Conservation (phyloP, 2,329 filamentous ascomycete species). For the Nothophaeocryptopus gaeumannii region DNA sequence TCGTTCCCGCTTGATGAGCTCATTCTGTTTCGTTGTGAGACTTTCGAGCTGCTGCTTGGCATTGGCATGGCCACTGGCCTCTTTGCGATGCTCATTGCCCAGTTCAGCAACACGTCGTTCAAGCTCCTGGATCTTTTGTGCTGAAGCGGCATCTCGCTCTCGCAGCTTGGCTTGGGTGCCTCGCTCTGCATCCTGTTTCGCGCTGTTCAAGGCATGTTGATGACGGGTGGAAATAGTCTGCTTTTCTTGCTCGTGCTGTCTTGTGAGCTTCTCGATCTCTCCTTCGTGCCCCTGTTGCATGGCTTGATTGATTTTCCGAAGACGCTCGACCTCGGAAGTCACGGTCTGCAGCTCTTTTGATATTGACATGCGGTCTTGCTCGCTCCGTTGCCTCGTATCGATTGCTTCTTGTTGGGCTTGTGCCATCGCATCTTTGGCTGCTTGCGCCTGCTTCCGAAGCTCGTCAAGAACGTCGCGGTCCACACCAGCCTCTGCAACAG, state of each 20-base stretch:
- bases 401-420: slow-evolving; percentile 57
- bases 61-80: slow-evolving; percentile 29
- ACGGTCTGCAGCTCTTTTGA: slow-evolving; percentile 50
- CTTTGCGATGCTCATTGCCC: slow-evolving; percentile 30
- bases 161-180: slow-evolving; percentile 27
- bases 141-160: slow-evolving; percentile 26
- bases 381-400: slow-evolving; percentile 56
- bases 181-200: slow-evolving; percentile 29
- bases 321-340: slow-evolving; percentile 47
- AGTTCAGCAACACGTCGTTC: slow-evolving; percentile 31
- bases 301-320: slow-evolving; percentile 67
- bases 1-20: slow-evolving; percentile 27
- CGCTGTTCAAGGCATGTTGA: slow-evolving; percentile 28
- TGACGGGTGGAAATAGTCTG: slow-evolving; percentile 36
- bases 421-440: slow-evolving; percentile 62
- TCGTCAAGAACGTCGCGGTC: slow-evolving; percentile 92
- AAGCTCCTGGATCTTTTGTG: slow-evolving; percentile 30
- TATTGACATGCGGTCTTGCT: slow-evolving; percentile 37
- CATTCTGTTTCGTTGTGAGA: slow-evolving; percentile 26
- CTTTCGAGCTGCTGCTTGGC: slow-evolving; percentile 36
- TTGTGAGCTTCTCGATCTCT: slow-evolving; percentile 44
- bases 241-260: slow-evolving; percentile 42
- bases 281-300: slow-evolving; percentile 68
- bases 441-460: slow-evolving; percentile 71
- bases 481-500: slow-evolving; percentile 83